Conservation (phyloP, 23 red algal genomes). For the Gracilaria gracilis region DNA sequence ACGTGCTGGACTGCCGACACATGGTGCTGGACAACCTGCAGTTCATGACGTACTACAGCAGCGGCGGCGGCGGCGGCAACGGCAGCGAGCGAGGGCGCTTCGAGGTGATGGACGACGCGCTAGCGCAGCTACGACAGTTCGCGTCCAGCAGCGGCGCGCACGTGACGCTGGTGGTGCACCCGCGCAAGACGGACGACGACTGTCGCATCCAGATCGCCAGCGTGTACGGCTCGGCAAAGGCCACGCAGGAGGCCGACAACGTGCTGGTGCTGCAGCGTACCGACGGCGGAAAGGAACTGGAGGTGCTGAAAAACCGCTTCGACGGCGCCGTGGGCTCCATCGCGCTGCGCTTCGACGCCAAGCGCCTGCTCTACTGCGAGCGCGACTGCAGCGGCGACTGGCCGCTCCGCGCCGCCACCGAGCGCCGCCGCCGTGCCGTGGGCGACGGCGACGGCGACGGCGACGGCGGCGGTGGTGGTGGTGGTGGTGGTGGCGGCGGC, state of each 20-base stretch:
- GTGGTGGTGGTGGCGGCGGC: background rate
- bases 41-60: slow-evolving; percentile 77
- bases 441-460: background rate
- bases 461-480: no score
- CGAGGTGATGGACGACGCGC: slow-evolving; percentile 85
- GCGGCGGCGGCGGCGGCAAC: no score
- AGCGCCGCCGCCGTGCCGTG: background rate
- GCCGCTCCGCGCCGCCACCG: background rate
- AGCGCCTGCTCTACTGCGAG: slow-evolving; percentile 29
- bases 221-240: slow-evolving; percentile 88
- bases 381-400: slow-evolving; percentile 20
- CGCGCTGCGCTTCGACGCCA: slow-evolving; percentile 62
- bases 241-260: slow-evolving; percentile 94
- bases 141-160: slow-evolving; percentile 77
- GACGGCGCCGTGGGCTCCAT: slow-evolving; percentile 73
- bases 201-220: slow-evolving; percentile 56
- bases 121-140: slow-evolving; percentile 81
- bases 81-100: slow-evolving; percentile 44
- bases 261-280: slow-evolving; percentile 80
- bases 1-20: slow-evolving; percentile 81
- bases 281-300: slow-evolving; percentile 41
- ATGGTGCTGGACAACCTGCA: slow-evolving; percentile 97
- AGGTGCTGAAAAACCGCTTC: slow-evolving; percentile 87
- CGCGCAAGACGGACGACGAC: slow-evolving; percentile 81
- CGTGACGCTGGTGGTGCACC: slow-evolving; percentile 85